phyloP scores from a whole-genome alignment of 345 rosid species.

The Theobroma cacao region DNA sequence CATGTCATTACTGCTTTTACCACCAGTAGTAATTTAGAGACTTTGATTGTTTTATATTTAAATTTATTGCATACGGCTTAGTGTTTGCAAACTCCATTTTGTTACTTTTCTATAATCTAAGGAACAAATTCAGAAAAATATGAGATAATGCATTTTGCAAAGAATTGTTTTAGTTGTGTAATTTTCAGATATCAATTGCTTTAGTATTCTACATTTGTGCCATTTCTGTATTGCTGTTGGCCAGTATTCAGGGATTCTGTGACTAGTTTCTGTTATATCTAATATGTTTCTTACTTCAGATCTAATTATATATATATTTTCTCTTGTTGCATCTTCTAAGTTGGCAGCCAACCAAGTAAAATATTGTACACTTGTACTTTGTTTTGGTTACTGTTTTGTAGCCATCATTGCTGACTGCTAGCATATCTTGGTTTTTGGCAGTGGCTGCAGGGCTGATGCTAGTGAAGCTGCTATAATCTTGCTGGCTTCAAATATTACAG shows the following conservation, averaged over 20 bases:
- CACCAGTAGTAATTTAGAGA: neutral
- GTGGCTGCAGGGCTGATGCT: conserved; percentile 95
- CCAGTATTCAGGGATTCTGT: neutral
- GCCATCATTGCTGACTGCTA: conserved; percentile 14
- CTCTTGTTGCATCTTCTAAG: neutral
- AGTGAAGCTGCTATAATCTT: conserved; percentile 91
- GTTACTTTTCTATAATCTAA: neutral
- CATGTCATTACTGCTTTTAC: neutral
- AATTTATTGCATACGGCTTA: neutral
- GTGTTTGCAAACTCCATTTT: neutral
- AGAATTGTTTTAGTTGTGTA: neutral
- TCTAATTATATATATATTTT: neutral
- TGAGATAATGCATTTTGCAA: conserved; percentile 7
- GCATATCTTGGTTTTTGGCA: conserved; percentile 39
- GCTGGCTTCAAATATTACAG: conserved; percentile 84
- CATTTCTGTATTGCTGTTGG: neutral
- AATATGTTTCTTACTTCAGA: neutral
- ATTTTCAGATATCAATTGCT: neutral
- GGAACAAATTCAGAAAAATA: neutral
- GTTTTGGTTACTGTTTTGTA: neutral
- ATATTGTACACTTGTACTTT: no score
- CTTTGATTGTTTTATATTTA: neutral
- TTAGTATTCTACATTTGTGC: neutral
- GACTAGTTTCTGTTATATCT: neutral
- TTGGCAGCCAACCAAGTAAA: neutral